phyloP scores from a whole-genome alignment of 768 basidiomycete species.

The Termitomyces sp. region DNA sequence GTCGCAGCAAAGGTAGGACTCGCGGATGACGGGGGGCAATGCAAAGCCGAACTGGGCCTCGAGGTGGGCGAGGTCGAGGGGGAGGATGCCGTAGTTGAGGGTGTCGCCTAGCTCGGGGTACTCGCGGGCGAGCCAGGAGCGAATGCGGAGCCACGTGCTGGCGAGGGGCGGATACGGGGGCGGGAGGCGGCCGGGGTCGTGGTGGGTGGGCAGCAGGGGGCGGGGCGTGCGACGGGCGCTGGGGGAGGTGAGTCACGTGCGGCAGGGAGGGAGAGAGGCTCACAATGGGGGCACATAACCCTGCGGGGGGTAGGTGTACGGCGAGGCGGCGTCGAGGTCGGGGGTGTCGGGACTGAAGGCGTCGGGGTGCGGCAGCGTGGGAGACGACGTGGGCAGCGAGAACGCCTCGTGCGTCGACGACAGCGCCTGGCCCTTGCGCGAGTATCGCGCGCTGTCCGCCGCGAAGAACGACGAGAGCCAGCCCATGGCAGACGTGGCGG shows the following conservation, averaged over 20 bases:
- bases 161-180: conserved; percentile 70
- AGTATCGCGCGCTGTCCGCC: conserved; percentile 37
- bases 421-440: conserved; percentile 60
- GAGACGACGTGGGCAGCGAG: conserved; percentile 73
- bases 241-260: conserved; percentile 24
- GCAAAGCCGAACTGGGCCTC: conserved; percentile 82
- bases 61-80: conserved; percentile 71
- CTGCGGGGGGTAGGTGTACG: conserved; percentile 73
- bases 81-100: conserved; percentile 85
- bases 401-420: conserved; percentile 85
- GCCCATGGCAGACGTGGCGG: conserved; percentile 42
- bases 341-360: conserved; percentile 53
- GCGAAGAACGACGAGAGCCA: conserved; percentile 65
- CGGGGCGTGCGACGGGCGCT: conserved; percentile 39
- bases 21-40: conserved; percentile 83
- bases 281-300: too few relatives aligned
- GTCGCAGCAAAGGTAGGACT: conserved; percentile 83
- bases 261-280: too few relatives aligned
- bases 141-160: conserved; percentile 80
- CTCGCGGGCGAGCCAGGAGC: conserved; percentile 73
- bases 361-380: conserved; percentile 46
- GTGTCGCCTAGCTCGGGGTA: conserved; percentile 96
- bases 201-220: conserved; percentile 66
- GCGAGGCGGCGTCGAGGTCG: conserved; percentile 39
- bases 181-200: conserved; percentile 42